These are phyloP conservation scores for Phyllosticta citribraziliensis DNA, from an alignment of 2,329 filamentous ascomycete genomes.

Conservation along the genomic window DNA sequence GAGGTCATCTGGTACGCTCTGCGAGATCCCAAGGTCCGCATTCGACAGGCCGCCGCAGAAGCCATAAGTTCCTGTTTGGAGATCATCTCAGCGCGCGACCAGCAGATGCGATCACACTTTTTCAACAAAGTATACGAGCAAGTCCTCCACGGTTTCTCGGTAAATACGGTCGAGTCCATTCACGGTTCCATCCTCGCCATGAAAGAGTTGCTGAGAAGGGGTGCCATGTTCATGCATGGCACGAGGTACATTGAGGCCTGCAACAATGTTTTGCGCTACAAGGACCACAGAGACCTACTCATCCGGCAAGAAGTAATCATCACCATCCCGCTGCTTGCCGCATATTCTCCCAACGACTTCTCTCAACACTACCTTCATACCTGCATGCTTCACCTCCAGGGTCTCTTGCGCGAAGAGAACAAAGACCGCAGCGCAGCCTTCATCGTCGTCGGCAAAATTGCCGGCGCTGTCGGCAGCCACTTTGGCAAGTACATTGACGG, in stretches of 20 bases:
- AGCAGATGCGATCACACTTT: slow-evolving; percentile 75
- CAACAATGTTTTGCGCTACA: slow-evolving; percentile 84
- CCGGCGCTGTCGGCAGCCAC: slow-evolving; percentile 88
- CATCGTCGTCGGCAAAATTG: slow-evolving; percentile 89
- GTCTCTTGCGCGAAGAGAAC: slow-evolving; percentile 78
- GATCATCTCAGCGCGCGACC: slow-evolving; percentile 88
- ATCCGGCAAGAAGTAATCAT: slow-evolving; percentile 84
- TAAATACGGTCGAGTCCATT: slow-evolving; percentile 73
- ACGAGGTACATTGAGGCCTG: slow-evolving; percentile 78
- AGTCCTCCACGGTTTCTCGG: slow-evolving; percentile 63
- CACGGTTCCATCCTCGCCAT: slow-evolving; percentile 91
- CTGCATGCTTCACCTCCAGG: slow-evolving; percentile 93
- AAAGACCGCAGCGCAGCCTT: slow-evolving; percentile 93
- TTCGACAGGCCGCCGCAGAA: slow-evolving; percentile 83
- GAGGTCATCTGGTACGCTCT: slow-evolving; percentile 94
- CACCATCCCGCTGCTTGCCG: slow-evolving; percentile 84
- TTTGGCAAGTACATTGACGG: slow-evolving; percentile 93
- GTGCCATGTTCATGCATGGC: slow-evolving; percentile 98
- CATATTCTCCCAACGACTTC: slow-evolving; percentile 86
- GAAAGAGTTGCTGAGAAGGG: slow-evolving; percentile 85
- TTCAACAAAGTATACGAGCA: slow-evolving; percentile 88
- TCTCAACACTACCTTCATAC: slow-evolving; percentile 79
- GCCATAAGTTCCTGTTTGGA: slow-evolving; percentile 92
- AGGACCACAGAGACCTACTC: slow-evolving; percentile 80
- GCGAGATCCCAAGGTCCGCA: slow-evolving; percentile 80